Percentiles rank a stretch among this genome's conserved stretches.
These are phyloP conservation scores for Chaetomidium leptoderma DNA, from an alignment of 495 filamentous ascomycete genomes.

Conservation along the genomic window DNA sequence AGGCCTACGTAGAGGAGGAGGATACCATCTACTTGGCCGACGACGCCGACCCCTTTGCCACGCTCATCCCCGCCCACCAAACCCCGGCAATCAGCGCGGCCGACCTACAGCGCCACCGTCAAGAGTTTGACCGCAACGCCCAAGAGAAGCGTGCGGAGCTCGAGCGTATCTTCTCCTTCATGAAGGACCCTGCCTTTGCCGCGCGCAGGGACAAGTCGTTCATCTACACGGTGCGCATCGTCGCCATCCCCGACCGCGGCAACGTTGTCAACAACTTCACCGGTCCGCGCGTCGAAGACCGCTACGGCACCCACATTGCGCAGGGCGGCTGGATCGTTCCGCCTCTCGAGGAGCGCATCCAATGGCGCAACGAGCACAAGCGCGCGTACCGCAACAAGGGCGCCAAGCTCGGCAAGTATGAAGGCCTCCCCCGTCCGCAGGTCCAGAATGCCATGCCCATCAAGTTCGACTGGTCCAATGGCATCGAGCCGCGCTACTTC, in stretches of 20 bases:
- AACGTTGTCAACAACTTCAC: slow-evolving; percentile 20
- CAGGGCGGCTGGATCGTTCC: slow-evolving; percentile 28
- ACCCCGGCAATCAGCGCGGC: slow-evolving; percentile 3
- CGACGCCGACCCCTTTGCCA: not conserved
- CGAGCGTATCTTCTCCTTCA: not conserved
- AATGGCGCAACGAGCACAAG: slow-evolving; percentile 11
- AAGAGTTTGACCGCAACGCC: slow-evolving; percentile 2
- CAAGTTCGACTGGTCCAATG: slow-evolving; percentile 16
- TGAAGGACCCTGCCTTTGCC: slow-evolving; percentile 8
- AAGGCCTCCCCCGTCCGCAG: slow-evolving; percentile 2
- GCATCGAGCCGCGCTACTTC: slow-evolving; percentile 11
- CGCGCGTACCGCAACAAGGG: slow-evolving; percentile 5
- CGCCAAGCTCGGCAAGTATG: slow-evolving; percentile 12
- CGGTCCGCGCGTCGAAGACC: slow-evolving; percentile 19
- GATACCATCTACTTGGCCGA: not conserved
- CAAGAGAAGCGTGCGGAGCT: slow-evolving; percentile 10
- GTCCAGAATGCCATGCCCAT: slow-evolving; percentile 13
- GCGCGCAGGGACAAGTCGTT: slow-evolving; percentile 15
- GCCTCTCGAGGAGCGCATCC: slow-evolving; percentile 24
- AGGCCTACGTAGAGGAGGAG: slow-evolving; percentile 4
- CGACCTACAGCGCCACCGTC: slow-evolving; percentile 2
- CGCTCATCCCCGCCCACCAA: not conserved
- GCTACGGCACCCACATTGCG: slow-evolving; percentile 20
- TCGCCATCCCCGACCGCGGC: slow-evolving; percentile 19
- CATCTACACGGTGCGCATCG: slow-evolving; percentile 24